Conservation (phyloP, 164 flowering plant genomes). For the Macadamia tetraphylla region DNA sequence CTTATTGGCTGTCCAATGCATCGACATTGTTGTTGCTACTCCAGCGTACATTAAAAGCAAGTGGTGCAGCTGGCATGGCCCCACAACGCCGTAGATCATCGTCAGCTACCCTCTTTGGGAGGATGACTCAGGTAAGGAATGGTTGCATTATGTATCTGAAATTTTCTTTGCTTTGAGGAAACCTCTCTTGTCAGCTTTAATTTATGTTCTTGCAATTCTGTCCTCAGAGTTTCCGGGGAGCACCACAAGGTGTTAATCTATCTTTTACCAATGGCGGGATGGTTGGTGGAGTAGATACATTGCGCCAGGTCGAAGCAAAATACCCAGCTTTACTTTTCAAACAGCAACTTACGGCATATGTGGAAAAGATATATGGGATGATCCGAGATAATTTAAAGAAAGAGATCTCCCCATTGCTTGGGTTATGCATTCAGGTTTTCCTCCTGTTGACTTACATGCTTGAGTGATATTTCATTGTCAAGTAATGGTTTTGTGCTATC, state of each 20-base stretch:
- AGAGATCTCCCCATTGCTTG: slow-evolving; percentile 96
- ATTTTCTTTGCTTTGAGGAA: slow-evolving; percentile 3
- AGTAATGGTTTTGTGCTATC: background rate
- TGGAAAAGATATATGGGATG: slow-evolving; percentile 98
- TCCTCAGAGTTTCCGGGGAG: slow-evolving; percentile 82
- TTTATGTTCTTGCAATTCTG: slow-evolving; percentile 6
- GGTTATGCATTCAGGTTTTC: slow-evolving; percentile 90
- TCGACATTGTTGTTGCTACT: slow-evolving; percentile 83
- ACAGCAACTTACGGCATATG: slow-evolving; percentile 98
- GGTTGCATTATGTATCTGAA: background rate
- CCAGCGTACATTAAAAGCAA: slow-evolving; percentile 90
- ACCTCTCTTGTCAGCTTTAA: background rate
- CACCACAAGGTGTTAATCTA: slow-evolving; percentile 85
- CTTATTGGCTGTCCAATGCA: slow-evolving; percentile 95
- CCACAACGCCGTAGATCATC: slow-evolving; percentile 87
- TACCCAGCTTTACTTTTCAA: slow-evolving; percentile 98
- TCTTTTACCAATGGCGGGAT: slow-evolving; percentile 60
- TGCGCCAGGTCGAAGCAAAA: slow-evolving; percentile 96
- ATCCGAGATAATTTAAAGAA: slow-evolving; percentile 95
- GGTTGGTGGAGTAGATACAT: slow-evolving; percentile 63
- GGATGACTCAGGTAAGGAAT: slow-evolving; percentile 80
- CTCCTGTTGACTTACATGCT: slow-evolving; percentile 4
- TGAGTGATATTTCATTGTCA: background rate
- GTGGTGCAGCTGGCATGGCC: slow-evolving; percentile 92
- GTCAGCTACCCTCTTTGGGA: slow-evolving; percentile 83